These are phyloP conservation scores for Ampelocalamus luodianensis DNA, from an alignment of 176 grass and related monocot species.

Conservation along the genomic window DNA sequence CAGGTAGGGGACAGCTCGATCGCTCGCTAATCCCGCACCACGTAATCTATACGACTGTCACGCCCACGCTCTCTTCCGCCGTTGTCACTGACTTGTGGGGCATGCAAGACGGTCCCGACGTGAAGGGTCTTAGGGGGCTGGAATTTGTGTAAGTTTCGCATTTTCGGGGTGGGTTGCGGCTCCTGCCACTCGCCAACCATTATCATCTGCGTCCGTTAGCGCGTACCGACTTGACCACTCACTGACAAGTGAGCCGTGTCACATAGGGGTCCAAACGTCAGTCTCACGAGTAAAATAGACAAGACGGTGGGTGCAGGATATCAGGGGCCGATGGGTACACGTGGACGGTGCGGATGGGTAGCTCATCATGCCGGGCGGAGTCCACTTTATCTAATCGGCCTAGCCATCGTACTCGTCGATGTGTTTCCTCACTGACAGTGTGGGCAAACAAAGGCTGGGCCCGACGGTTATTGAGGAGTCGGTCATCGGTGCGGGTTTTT, in stretches of 20 bases:
- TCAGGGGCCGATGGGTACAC: neutral
- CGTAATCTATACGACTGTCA: too few species aligned
- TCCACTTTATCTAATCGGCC: slow-evolving; percentile 47
- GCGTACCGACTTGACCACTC: accelerated
- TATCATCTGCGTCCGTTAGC: neutral
- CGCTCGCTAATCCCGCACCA: too few species aligned
- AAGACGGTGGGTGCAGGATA: neutral
- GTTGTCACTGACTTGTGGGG: neutral
- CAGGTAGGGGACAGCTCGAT: slow-evolving; percentile 65
- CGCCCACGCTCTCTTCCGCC: too few species aligned
- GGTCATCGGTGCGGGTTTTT: accelerated
- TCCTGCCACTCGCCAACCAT: slow-evolving; percentile 27
- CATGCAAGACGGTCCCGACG: accelerated
- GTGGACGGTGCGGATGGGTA: slow-evolving; percentile 58
- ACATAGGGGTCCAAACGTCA: accelerated
- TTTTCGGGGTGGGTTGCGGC: slow-evolving; percentile 37
- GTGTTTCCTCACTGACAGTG: neutral
- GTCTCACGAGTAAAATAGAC: accelerated
- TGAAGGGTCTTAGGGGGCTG: accelerated
- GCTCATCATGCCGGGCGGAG: slow-evolving; percentile 52
- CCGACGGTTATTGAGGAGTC: accelerated
- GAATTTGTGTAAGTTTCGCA: neutral
- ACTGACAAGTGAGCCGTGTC: accelerated
- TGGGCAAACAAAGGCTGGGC: accelerated
- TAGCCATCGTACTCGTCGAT: neutral